Conservation (phyloP, 768 basidiomycete species). For the Pleurotus eryngii region DNA sequence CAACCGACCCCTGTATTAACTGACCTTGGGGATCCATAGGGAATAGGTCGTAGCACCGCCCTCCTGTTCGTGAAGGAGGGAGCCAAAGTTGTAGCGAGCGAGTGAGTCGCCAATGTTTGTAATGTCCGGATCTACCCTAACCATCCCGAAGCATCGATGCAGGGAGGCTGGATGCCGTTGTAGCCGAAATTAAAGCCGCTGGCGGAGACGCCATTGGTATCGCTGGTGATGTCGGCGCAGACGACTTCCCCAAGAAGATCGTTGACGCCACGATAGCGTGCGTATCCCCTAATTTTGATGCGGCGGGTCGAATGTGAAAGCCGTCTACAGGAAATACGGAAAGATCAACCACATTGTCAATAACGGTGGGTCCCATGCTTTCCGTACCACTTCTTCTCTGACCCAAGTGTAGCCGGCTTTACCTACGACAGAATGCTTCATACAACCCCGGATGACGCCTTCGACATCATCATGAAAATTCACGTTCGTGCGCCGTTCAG, state of each 20-base stretch:
- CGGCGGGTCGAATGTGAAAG: background rate
- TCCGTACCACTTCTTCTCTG: background rate
- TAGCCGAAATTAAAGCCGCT: slow-evolving; percentile 64
- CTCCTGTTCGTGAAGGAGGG: slow-evolving; percentile 81
- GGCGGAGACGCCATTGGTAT: slow-evolving; percentile 77
- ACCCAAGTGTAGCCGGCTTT: slow-evolving; percentile 51
- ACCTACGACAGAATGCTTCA: slow-evolving; percentile 88
- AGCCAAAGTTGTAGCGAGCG: slow-evolving; percentile 82
- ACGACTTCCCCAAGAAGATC: slow-evolving; percentile 78
- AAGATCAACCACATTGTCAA: slow-evolving; percentile 87
- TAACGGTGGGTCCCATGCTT: slow-evolving; percentile 47
- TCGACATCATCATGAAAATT: slow-evolving; percentile 78
- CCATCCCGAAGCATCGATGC: slow-evolving; percentile 58
- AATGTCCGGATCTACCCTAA: no score
- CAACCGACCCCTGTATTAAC: slow-evolving; percentile 5
- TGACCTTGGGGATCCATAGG: slow-evolving; percentile 34
- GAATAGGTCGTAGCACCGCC: slow-evolving; percentile 75
- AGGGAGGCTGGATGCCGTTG: slow-evolving; percentile 61
- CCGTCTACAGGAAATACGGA: slow-evolving; percentile 58
- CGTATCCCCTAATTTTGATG: background rate
- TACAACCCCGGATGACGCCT: slow-evolving; percentile 80
- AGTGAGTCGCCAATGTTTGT: slow-evolving; percentile 40
- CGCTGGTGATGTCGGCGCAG: slow-evolving; percentile 77
- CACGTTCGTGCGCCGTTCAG: slow-evolving; percentile 87
- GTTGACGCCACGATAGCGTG: slow-evolving; percentile 74